Evolutionary conservation across 2,329 filamentous ascomycete genomes (phyloP), one percentile per base, ranked within the genome.

Genomic region (Aschersonia sp.): DNA sequence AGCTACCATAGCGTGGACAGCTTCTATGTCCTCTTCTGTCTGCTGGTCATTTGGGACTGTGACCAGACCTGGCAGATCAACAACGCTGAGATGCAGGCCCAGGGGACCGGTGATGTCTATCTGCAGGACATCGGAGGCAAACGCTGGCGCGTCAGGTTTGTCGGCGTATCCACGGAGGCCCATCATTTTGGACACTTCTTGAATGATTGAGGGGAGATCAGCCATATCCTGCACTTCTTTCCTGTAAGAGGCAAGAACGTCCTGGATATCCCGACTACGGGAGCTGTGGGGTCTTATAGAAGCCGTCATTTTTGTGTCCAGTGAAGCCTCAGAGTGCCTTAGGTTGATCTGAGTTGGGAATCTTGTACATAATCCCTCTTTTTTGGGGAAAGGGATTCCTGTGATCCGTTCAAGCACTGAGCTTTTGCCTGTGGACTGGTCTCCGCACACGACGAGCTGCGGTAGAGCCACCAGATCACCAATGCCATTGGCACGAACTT

Each of bases 21-120:
- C 49, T 6, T 61, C 48, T 1, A 65, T 59, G 44, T 65, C 65
- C n/a, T 51, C 47, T 0, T 53, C 51, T 8, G 59, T 60, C 43
- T 67, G 59, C 5, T 62, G 54, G 6, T 63, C 58, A 14, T 58
- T 61, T 6, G 62, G 50, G 2, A 59, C 56, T 5, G 64, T 58
- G 35, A 72, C 67, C 4, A 72, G 54, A 2, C 70, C 68, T 2
- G 68, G 70, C 2, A 73, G 54, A 49, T 73, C 70, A 1, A 73
- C 68, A 6, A 72, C 59, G 1, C 68, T 72, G 2, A 73, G 58
- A 31, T 69, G 63, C 5, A 56, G 50, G 0, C 56, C 55, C 1
- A 50, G 51, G 5, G 54, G 46, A 12, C 57, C 54, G 31, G 45
- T 47, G 9, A 56, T 46, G 12, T 56, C 55, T 30, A 61, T 51